Percentiles rank a stretch among this genome's conserved stretches.
phyloP scores from a whole-genome alignment of 139 green algal genomes.

The Chlorella sp. region DNA sequence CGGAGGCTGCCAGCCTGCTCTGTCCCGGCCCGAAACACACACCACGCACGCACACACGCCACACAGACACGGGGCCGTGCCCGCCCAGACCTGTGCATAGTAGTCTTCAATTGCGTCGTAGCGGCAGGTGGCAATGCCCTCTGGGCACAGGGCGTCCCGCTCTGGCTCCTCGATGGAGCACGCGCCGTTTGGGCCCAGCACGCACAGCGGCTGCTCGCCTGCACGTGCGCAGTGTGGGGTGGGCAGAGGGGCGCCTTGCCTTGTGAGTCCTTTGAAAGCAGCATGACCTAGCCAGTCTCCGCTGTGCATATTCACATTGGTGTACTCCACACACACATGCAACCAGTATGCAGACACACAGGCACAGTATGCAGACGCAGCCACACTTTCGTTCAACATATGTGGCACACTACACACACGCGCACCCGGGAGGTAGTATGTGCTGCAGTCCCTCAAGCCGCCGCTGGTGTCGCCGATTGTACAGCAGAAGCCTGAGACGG shows the following conservation, averaged over 20 bases:
- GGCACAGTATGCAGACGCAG: no score
- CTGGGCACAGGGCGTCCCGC: slow-evolving; percentile 6
- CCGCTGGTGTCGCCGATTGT: not conserved
- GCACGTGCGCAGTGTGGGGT: not conserved
- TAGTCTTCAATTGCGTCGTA: not conserved
- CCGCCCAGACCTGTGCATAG: not conserved
- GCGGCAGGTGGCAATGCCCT: not conserved
- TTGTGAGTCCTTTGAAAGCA: no score
- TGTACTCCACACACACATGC: no score
- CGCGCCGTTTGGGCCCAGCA: not conserved
- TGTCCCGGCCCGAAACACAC: no score
- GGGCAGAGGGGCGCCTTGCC: no score
- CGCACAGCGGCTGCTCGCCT: not conserved
- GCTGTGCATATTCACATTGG: no score
- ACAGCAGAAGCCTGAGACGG: not conserved
- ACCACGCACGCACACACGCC: no score
- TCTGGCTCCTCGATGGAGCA: not conserved
- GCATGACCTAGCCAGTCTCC: no score
- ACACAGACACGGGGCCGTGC: no score
- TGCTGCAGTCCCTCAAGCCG: not conserved
- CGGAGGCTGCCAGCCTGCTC: no score
- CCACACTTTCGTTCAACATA: no score
- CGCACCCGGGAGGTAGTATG: not conserved
- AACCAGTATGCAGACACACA: no score
- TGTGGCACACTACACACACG: not conserved